Evolutionary conservation across 345 rosid species (phyloP).

Genomic region (Hibiscus tridactylites): DNA sequence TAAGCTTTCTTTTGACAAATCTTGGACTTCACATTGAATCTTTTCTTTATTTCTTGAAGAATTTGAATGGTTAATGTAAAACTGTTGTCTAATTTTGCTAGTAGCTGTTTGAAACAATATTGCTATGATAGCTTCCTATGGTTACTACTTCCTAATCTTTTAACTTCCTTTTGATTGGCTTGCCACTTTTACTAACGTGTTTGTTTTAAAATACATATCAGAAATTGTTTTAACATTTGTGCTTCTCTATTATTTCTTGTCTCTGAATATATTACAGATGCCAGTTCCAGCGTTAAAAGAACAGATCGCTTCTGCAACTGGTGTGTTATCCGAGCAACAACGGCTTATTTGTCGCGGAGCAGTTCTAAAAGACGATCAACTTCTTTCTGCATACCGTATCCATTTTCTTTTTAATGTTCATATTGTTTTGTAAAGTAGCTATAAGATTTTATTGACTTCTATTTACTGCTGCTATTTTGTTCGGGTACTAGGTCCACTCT

Average conservation of each 20-base stretch:
- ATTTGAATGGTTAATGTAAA: not conserved
- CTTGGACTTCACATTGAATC: not conserved
- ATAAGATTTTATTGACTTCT: not conserved
- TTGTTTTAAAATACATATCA: not conserved
- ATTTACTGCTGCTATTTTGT: not conserved
- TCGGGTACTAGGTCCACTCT: not conserved
- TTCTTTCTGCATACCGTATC: slow-evolving; percentile 87
- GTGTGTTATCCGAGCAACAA: slow-evolving; percentile 66
- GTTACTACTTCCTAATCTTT: not conserved
- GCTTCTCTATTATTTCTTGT: not conserved
- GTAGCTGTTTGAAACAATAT: not conserved
- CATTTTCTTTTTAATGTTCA: slow-evolving; percentile 14
- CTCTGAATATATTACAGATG: slow-evolving; percentile 31
- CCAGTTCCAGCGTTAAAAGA: slow-evolving; percentile 75
- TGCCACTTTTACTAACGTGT: not conserved
- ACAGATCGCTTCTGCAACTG: slow-evolving; percentile 69
- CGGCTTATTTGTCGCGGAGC: slow-evolving; percentile 72
- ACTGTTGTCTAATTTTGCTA: slow-evolving; percentile 1
- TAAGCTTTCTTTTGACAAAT: not conserved
- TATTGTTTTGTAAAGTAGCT: slow-evolving; percentile 3
- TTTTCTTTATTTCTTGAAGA: not conserved
- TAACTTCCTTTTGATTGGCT: not conserved
- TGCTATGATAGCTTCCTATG: not conserved
- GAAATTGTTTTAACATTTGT: not conserved
- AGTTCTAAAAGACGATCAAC: slow-evolving; percentile 69